phyloP scores from a whole-genome alignment of 306 rosid species.

The Morella rubra region DNA sequence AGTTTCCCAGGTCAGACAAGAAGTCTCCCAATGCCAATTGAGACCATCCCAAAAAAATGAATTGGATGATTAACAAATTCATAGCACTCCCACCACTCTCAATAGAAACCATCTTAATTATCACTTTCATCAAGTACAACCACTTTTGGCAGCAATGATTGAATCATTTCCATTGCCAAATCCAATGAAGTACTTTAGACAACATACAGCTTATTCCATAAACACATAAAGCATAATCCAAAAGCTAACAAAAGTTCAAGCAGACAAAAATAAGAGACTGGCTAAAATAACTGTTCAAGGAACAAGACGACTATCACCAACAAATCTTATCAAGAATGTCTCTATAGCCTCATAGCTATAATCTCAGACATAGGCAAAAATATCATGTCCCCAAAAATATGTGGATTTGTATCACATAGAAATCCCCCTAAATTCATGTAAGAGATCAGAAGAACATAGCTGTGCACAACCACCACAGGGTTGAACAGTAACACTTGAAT shows the following conservation, averaged over 20 bases:
- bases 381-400: neutral
- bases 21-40: conserved; percentile 13
- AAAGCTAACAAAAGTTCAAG: neutral
- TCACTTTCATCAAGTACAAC: conserved; percentile 2
- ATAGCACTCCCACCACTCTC: neutral
- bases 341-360: neutral
- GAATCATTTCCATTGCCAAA: neutral
- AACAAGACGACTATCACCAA: neutral
- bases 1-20: conserved; percentile 25
- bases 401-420: neutral
- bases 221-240: neutral
- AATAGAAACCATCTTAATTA: conserved; percentile 11
- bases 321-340: neutral
- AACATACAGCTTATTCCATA: neutral
- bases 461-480: neutral
- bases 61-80: neutral
- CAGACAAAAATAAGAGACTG: neutral
- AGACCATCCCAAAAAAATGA: conserved; percentile 12
- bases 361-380: neutral
- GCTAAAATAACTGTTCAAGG: neutral
- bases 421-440: neutral
- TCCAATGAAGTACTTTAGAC: neutral
- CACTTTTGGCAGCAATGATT: conserved; percentile 8
- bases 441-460: neutral
- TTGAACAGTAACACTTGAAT: neutral